Conservation (phyloP, 352 stramenopile genomes). For the Phytophthora citrophthora region DNA sequence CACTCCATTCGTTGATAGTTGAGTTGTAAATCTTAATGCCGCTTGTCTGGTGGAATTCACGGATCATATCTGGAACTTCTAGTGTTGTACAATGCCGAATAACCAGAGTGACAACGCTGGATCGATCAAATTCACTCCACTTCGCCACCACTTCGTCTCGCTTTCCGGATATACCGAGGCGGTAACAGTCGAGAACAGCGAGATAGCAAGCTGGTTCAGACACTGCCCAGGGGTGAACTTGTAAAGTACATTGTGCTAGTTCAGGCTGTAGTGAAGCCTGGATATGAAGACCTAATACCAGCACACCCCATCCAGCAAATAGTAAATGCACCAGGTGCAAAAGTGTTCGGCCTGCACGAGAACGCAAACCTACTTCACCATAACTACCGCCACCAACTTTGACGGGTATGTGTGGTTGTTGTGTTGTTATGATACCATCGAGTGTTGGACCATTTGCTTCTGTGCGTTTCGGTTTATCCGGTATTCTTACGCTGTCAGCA, state of each 20-base stretch:
- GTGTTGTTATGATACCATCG: no score
- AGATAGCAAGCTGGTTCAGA: slow-evolving; percentile 36
- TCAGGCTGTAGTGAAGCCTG: slow-evolving; percentile 21
- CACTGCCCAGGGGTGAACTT: slow-evolving; percentile 39
- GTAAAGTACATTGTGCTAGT: slow-evolving; percentile 24
- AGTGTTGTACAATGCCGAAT: slow-evolving; percentile 40
- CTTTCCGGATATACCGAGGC: slow-evolving; percentile 18
- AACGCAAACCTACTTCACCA: neutral
- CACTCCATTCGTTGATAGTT: slow-evolving; percentile 35
- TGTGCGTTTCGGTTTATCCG: no score
- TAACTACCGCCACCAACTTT: neutral
- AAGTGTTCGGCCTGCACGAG: neutral
- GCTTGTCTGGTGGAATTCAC: slow-evolving; percentile 19
- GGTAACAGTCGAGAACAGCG: slow-evolving; percentile 39
- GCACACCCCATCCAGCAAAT: slow-evolving; percentile 9
- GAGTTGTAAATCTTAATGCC: slow-evolving; percentile 40
- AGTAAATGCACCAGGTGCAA: neutral
- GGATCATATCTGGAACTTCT: slow-evolving; percentile 28
- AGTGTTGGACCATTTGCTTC: no score
- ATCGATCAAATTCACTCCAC: slow-evolving; percentile 23
- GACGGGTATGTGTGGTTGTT: neutral
- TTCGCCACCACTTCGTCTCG: slow-evolving; percentile 18
- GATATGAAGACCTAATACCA: slow-evolving; percentile 12
- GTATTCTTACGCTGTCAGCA: no score
- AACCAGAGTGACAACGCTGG: slow-evolving; percentile 33